These are phyloP conservation scores for Jasminum sambac DNA, from an alignment of 257 asterid species.

Conservation along the genomic window DNA sequence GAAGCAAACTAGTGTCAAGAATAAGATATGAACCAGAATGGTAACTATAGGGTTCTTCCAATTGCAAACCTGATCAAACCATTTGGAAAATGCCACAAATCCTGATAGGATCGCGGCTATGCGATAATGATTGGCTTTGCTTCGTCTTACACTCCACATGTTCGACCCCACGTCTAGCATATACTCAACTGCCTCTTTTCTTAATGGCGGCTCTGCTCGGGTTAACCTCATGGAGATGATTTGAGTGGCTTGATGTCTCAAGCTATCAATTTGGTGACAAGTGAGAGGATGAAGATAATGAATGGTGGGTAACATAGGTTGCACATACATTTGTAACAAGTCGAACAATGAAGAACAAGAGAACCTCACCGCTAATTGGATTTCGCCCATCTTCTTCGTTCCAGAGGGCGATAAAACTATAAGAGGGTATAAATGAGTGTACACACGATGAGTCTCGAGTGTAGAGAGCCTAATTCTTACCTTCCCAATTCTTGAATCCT, in stretches of 20 bases:
- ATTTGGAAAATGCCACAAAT: conserved; percentile 34
- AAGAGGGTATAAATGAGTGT: conserved; percentile 80
- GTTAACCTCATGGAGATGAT: conserved; percentile 62
- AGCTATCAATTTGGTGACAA: conserved; percentile 54
- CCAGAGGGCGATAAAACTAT: conserved; percentile 64
- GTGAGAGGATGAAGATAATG: conserved; percentile 74
- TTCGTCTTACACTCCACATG: conserved; percentile 79
- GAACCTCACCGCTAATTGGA: conserved; percentile 79
- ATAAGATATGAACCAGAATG: conserved; percentile 48
- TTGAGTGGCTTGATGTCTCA: conserved; percentile 80
- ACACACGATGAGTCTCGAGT: conserved; percentile 68
- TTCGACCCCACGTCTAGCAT: conserved; percentile 93
- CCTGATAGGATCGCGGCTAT: conserved; percentile 47
- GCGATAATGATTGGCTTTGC: conserved; percentile 71
- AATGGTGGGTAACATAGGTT: conserved; percentile 60
- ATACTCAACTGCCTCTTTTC: conserved; percentile 76
- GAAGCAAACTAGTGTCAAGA: conserved; percentile 51
- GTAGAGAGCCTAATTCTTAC: conserved; percentile 75
- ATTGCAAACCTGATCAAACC: conserved; percentile 48
- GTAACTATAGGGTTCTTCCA: conserved; percentile 65
- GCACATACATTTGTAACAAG: conserved; percentile 53
- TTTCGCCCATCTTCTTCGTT: conserved; percentile 81
- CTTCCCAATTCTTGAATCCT: conserved; percentile 75
- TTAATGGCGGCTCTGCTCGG: conserved; percentile 79
- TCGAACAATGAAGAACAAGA: conserved; percentile 60